Percentiles rank a stretch among this genome's conserved stretches.
These are phyloP conservation scores for Ceratorhiza oryzae-sativae DNA, from an alignment of 1,284 basidiomycete species.

Conservation along the genomic window DNA sequence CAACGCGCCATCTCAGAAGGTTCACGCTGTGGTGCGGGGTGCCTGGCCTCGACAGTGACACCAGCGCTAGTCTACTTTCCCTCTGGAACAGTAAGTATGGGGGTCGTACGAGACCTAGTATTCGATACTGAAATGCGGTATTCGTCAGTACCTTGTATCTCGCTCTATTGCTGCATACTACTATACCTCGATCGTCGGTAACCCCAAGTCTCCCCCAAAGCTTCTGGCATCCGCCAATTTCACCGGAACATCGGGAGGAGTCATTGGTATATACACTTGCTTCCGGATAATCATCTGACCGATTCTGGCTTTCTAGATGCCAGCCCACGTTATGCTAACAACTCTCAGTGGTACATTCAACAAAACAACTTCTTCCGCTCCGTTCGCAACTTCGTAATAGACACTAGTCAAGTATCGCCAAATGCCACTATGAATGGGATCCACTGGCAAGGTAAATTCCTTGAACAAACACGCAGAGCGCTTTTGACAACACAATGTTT, in stretches of 20 bases:
- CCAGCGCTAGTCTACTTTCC: constrained; percentile 67
- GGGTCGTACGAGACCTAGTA: constrained; percentile 7
- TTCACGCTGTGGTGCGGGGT: constrained; percentile 54
- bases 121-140: neutral
- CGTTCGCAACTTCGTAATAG: constrained; percentile 67
- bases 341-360: constrained; percentile 61
- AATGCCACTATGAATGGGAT: constrained; percentile 32
- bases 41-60: constrained; percentile 50
- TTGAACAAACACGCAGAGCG: neutral
- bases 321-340: constrained; percentile 61
- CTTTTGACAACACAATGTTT: neutral
- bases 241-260: constrained; percentile 61
- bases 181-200: constrained; percentile 58
- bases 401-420: constrained; percentile 47
- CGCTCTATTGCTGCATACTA: constrained; percentile 69
- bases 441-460: constrained; percentile 40
- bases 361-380: constrained; percentile 69
- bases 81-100: constrained; percentile 45
- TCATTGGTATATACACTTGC: constrained; percentile 60
- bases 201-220: constrained; percentile 66
- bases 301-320: constrained; percentile 54
- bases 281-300: neutral
- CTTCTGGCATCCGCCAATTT: constrained; percentile 65
- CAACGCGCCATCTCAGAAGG: constrained; percentile 42
- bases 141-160: constrained; percentile 66